These are phyloP conservation scores for Boletus pseudo-olivaceus DNA, from an alignment of 768 basidiomycete species.

Conservation along the genomic window DNA sequence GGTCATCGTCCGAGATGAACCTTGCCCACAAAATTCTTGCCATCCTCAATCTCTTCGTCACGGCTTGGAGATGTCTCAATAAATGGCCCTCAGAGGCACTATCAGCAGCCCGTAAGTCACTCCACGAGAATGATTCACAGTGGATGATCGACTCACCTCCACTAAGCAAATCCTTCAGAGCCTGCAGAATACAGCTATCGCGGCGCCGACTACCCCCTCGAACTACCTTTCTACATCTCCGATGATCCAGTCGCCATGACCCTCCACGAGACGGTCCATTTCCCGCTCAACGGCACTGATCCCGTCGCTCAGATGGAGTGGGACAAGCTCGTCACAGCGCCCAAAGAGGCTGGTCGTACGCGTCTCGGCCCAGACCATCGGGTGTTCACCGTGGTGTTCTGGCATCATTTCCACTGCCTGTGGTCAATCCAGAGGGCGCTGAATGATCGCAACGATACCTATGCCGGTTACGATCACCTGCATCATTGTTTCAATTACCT, in stretches of 20 bases:
- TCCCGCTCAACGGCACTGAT: neutral
- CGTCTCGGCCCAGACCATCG: neutral
- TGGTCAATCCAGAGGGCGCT: neutral
- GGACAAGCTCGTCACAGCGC: neutral
- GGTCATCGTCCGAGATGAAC: too few species aligned
- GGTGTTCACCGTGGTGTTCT: neutral
- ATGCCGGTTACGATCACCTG: constrained; percentile 6
- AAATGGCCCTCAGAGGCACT: neutral
- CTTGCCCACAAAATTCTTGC: too few species aligned
- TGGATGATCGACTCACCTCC: neutral
- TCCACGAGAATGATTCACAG: neutral
- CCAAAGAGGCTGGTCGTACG: neutral
- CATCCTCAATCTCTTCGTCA: too few species aligned
- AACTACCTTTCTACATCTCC: neutral
- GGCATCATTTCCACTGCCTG: neutral
- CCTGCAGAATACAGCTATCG: neutral
- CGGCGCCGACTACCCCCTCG: neutral
- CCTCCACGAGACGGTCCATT: constrained; percentile 10
- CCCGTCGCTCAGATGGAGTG: neutral
- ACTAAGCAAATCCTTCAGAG: neutral
- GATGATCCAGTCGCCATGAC: neutral
- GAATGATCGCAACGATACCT: constrained; percentile 2
- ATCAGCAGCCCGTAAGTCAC: neutral
- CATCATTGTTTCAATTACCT: constrained; percentile 17
- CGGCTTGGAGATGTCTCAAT: neutral